Conservation (phyloP, 2,329 filamentous ascomycete species). For the Huntiella omanensis region DNA sequence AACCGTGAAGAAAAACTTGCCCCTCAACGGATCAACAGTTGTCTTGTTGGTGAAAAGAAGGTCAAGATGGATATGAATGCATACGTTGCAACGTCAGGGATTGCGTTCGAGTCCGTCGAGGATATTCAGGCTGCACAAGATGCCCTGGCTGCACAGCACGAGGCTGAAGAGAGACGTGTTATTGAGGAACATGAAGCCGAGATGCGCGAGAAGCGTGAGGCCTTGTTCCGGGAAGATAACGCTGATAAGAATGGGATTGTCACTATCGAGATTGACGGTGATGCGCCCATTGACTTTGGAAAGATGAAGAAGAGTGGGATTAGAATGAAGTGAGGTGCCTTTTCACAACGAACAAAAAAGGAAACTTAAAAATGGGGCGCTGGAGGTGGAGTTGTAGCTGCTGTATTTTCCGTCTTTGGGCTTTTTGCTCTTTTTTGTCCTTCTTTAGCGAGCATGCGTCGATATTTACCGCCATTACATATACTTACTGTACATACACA, state of each 20-base stretch:
- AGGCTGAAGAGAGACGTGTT: slow-evolving; percentile 24
- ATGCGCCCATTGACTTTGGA: neutral
- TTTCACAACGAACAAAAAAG: no score
- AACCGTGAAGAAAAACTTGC: slow-evolving; percentile 56
- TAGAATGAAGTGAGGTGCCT: no score
- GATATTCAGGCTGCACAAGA: slow-evolving; percentile 36
- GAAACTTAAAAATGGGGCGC: no score
- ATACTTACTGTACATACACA: neutral
- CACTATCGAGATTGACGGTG: neutral
- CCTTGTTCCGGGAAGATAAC: slow-evolving; percentile 24
- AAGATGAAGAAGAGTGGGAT: neutral
- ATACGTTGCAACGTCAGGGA: slow-evolving; percentile 34
- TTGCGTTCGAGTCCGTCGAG: slow-evolving; percentile 35
- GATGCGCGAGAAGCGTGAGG: slow-evolving; percentile 28
- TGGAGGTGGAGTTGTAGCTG: no score
- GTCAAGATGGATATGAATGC: slow-evolving; percentile 40
- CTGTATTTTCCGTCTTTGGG: neutral
- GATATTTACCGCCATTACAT: neutral
- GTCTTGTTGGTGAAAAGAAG: slow-evolving; percentile 41
- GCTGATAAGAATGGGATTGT: neutral
- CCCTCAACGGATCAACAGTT: slow-evolving; percentile 42
- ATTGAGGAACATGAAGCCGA: slow-evolving; percentile 29
- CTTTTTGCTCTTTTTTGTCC: neutral
- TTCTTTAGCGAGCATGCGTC: neutral
- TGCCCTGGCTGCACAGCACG: slow-evolving; percentile 25